Percentiles rank a stretch among this genome's conserved stretches.
Conservation (phyloP, 1,284 basidiomycete genomes). For the Coniferiporia sulphurascens region DNA sequence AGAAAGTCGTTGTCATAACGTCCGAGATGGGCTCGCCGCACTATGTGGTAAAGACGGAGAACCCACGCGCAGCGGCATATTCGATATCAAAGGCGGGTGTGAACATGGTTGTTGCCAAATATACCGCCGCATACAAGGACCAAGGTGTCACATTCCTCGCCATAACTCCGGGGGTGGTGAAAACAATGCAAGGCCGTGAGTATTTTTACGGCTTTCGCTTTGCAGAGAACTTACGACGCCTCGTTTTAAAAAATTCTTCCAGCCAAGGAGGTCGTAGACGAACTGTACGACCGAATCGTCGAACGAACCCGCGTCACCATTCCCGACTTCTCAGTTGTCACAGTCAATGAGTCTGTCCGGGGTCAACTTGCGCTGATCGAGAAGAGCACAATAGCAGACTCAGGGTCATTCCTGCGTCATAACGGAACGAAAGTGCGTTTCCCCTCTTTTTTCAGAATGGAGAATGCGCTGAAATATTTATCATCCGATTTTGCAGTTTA, state of each 20-base stretch:
- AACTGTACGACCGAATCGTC: not conserved
- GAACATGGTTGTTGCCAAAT: slow-evolving; percentile 24
- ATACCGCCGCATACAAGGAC: slow-evolving; percentile 18
- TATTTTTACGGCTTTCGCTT: not conserved
- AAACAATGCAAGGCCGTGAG: slow-evolving; percentile 18
- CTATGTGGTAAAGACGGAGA: slow-evolving; percentile 10
- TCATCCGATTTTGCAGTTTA: too few species aligned
- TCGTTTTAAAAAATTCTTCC: too few species aligned
- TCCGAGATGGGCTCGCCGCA: slow-evolving; percentile 21
- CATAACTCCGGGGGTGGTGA: slow-evolving; percentile 23
- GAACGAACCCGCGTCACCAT: not conserved
- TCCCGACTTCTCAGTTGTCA: slow-evolving; percentile 3
- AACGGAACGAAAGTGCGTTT: not conserved
- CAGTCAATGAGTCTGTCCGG: slow-evolving; percentile 6
- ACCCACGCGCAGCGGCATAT: slow-evolving; percentile 12
- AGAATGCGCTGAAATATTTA: too few species aligned
- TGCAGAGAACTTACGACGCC: too few species aligned
- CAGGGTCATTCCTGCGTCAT: slow-evolving; percentile 2
- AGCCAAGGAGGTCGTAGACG: slow-evolving; percentile 1
- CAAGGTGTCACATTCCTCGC: slow-evolving; percentile 23
- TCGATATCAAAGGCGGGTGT: slow-evolving; percentile 22
- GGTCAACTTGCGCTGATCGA: slow-evolving; percentile 6
- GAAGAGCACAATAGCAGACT: not conserved
- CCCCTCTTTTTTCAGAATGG: not conserved
- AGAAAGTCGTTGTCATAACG: slow-evolving; percentile 23